phyloP scores from a whole-genome alignment of 2,329 filamentous ascomycete species.

The Hypoxylon sp. region DNA sequence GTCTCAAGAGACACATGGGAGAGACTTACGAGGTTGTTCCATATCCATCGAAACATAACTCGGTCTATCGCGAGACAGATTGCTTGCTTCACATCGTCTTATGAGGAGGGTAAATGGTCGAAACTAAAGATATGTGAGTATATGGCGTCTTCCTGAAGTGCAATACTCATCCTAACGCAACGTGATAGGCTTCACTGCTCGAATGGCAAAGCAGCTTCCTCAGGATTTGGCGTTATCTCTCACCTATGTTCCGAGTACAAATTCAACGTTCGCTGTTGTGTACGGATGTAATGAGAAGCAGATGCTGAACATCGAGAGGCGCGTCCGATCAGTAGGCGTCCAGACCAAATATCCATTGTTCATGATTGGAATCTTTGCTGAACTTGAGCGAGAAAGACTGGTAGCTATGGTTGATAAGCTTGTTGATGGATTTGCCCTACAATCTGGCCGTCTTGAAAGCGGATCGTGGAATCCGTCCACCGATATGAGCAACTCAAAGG shows the following conservation, averaged over 20 bases:
- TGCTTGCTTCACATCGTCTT: slow-evolving; percentile 28
- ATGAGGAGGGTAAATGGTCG: not conserved
- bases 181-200: slow-evolving; percentile 32
- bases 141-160: not conserved
- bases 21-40: slow-evolving; percentile 34
- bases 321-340: slow-evolving; percentile 28
- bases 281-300: slow-evolving; percentile 44
- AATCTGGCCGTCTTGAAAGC: slow-evolving; percentile 31
- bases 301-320: slow-evolving; percentile 30
- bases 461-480: slow-evolving; percentile 23
- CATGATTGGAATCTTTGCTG: slow-evolving; percentile 42
- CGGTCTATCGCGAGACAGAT: slow-evolving; percentile 32
- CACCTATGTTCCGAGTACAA: slow-evolving; percentile 39
- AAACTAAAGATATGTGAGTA: slow-evolving; percentile 34
- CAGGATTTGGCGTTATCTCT: slow-evolving; percentile 44
- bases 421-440: slow-evolving; percentile 39
- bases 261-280: slow-evolving; percentile 39
- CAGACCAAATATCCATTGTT: slow-evolving; percentile 42
- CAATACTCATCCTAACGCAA: not conserved
- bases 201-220: slow-evolving; percentile 33
- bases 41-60: slow-evolving; percentile 33
- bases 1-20: slow-evolving; percentile 38
- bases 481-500: slow-evolving; percentile 39
- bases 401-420: slow-evolving; percentile 32
- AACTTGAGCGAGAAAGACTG: slow-evolving; percentile 44